Evolutionary conservation across 306 rosid species (phyloP).

Genomic region (Medicago ruthenica): DNA sequence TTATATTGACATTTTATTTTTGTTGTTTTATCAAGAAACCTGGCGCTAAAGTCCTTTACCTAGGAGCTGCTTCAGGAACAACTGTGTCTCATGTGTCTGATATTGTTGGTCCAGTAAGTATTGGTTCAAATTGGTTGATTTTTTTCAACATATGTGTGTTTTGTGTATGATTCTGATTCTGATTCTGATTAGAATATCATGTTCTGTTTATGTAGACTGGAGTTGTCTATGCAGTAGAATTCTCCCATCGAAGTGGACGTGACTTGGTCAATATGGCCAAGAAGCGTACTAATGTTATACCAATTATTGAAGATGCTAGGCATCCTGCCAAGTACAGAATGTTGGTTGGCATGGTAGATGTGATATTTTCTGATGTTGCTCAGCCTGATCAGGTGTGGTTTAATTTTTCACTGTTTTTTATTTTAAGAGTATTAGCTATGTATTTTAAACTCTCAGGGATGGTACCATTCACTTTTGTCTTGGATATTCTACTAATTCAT

Average conservation of each 20-base stretch:
- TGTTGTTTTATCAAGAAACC: conserved; percentile 60
- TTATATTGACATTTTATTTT: not conserved
- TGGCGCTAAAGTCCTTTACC: conserved; percentile 79
- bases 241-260: conserved; percentile 95
- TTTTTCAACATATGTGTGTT: not conserved
- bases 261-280: conserved; percentile 98
- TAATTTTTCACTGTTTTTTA: not conserved
- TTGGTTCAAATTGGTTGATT: not conserved
- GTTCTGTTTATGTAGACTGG: conserved; percentile 59
- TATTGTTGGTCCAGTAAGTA: conserved; percentile 90
- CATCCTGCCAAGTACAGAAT: conserved; percentile 92
- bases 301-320: conserved; percentile 96
- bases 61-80: conserved; percentile 97
- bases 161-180: no score
- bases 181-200: not conserved
- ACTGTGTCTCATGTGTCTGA: conserved; percentile 96
- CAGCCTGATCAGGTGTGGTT: conserved; percentile 94
- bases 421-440: not conserved
- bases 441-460: not conserved
- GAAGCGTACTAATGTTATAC: conserved; percentile 86
- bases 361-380: conserved; percentile 96
- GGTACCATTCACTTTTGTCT: not conserved
- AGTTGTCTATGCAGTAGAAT: conserved; percentile 92
- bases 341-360: conserved; percentile 98
- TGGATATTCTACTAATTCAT: not conserved